Conservation (phyloP, 495 filamentous ascomycete species). For the Chaetomium tenue region DNA sequence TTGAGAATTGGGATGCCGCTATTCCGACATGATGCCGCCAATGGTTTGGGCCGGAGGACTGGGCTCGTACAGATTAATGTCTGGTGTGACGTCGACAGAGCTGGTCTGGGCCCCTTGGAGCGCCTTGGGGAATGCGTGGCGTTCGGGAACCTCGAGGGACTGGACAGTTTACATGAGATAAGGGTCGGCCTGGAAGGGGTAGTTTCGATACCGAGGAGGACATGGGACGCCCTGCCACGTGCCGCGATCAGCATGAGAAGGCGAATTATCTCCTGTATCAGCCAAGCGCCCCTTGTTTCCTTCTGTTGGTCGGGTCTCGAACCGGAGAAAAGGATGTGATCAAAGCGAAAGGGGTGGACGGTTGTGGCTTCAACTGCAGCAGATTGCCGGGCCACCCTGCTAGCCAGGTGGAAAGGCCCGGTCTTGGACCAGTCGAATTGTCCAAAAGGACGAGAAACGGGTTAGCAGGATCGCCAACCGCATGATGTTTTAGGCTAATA, state of each 20-base stretch:
- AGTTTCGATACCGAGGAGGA: not conserved
- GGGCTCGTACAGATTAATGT: not conserved
- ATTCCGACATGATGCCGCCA: not conserved
- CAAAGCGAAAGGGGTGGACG: too few relatives aligned
- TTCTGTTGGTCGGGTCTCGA: too few relatives aligned
- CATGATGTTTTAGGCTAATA: conserved; percentile 15
- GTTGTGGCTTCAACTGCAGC: not conserved
- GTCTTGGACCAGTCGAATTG: not conserved
- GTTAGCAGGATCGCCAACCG: conserved; percentile 13
- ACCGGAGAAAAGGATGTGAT: too few relatives aligned
- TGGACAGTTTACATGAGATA: conserved; percentile 12
- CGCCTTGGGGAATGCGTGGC: not conserved
- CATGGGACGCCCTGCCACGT: conserved; percentile 23
- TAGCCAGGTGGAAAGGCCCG: not conserved
- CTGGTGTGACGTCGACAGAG: conserved; percentile 14
- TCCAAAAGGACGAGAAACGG: not conserved
- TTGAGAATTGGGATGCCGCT: not conserved
- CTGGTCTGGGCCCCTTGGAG: not conserved
- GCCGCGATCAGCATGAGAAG: not conserved
- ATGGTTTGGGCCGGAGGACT: not conserved
- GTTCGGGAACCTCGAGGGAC: not conserved
- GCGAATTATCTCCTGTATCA: not conserved
- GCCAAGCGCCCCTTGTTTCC: too few relatives aligned
- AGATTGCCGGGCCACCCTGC: conserved; percentile 2
- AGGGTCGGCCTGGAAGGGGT: not conserved